These are phyloP conservation scores for Austroboletus niveus DNA, from an alignment of 1,284 basidiomycete species.

Conservation along the genomic window DNA sequence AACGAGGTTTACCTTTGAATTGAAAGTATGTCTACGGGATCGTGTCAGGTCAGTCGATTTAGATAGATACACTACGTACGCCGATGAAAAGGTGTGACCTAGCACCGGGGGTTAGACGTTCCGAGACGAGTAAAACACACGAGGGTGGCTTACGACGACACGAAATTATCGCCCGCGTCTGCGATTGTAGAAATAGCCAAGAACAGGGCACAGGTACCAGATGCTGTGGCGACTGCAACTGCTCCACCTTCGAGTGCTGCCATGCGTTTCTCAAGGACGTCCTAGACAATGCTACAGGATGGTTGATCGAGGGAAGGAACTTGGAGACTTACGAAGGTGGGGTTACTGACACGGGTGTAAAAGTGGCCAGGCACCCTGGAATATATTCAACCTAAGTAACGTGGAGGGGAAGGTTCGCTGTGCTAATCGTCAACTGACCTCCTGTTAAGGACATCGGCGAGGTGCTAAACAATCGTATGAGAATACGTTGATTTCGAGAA, in stretches of 20 bases:
- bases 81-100: slow-evolving; percentile 69
- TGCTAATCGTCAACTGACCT: slow-evolving; percentile 34
- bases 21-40: slow-evolving; percentile 74
- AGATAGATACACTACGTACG: slow-evolving; percentile 35
- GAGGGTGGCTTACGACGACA: slow-evolving; percentile 53
- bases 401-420: neutral
- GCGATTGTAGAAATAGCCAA: slow-evolving; percentile 71
- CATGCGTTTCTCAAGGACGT: slow-evolving; percentile 84
- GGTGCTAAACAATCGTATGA: slow-evolving; percentile 58
- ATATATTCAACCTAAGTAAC: neutral
- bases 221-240: slow-evolving; percentile 76
- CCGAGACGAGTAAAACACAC: neutral
- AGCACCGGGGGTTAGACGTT: neutral
- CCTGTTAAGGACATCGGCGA: slow-evolving; percentile 80
- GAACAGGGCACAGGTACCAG: slow-evolving; percentile 82
- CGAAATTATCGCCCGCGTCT: slow-evolving; percentile 77
- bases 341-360: slow-evolving; percentile 81
- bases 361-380: slow-evolving; percentile 68
- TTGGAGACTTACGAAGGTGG: slow-evolving; percentile 63
- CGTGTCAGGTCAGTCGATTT: neutral
- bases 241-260: slow-evolving; percentile 82
- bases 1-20: slow-evolving; percentile 62
- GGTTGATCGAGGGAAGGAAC: neutral
- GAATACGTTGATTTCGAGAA: neutral
- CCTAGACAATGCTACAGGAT: slow-evolving; percentile 37